Percentiles rank a stretch among this genome's conserved stretches.
Evolutionary conservation across 1,139 yeast species (phyloP).

Genomic region (Kazachstania sp.): DNA sequence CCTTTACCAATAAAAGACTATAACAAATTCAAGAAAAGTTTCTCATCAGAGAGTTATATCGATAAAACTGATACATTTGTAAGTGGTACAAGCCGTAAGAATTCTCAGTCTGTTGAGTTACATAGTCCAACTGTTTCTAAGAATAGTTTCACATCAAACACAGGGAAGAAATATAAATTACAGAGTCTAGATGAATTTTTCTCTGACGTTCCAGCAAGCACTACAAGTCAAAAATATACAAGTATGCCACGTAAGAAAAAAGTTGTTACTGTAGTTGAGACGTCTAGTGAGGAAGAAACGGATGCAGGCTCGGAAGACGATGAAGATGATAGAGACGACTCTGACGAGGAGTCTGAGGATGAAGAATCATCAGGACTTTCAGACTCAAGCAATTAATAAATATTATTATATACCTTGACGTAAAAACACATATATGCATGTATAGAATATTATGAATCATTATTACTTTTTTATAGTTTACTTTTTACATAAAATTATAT

Average conservation of each 20-base stretch:
- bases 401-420: background rate
- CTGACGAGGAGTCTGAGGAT: background rate
- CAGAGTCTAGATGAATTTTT: constrained; percentile 85
- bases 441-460: background rate
- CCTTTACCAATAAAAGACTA: constrained; percentile 23
- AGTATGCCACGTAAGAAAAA: constrained; percentile 21
- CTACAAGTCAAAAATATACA: constrained; percentile 5
- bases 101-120: background rate
- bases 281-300: constrained; percentile 14
- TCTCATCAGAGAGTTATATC: constrained; percentile 24
- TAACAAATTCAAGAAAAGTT: constrained; percentile 22
- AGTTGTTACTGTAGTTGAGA: constrained; percentile 29
- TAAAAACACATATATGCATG: background rate
- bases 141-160: constrained; percentile 4
- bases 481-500: background rate
- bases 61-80: background rate
- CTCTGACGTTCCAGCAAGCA: constrained; percentile 41
- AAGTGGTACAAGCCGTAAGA: background rate
- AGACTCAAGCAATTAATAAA: background rate
- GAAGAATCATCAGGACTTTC: background rate
- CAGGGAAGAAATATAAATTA: constrained; percentile 41
- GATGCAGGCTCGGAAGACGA: constrained; percentile 12
- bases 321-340: background rate
- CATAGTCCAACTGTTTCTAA: background rate
- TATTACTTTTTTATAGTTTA: background rate